A percentile compares a stretch with the other conserved stretches of the same genome.
Conservation (phyloP, 306 rosid species). For the Psophocarpus tetragonolobus region DNA sequence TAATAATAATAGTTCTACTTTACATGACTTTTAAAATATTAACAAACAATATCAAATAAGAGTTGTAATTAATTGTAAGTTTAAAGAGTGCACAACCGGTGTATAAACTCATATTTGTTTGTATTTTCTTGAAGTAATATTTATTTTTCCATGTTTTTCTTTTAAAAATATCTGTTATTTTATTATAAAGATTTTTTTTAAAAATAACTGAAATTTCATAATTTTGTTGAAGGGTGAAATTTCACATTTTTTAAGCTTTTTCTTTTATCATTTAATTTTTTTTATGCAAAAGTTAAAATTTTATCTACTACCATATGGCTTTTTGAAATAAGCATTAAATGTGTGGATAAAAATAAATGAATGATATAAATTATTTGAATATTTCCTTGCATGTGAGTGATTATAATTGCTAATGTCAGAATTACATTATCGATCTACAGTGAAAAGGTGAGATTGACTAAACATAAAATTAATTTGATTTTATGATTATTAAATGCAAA, state of each 20-base stretch:
- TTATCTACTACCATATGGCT: background rate
- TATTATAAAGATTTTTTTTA: background rate
- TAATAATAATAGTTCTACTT: too few relatives aligned
- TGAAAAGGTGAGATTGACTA: background rate
- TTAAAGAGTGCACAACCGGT: too few relatives aligned
- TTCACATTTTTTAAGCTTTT: background rate
- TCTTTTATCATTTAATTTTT: background rate
- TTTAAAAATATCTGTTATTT: background rate
- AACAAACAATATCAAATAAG: too few relatives aligned
- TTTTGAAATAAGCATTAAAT: background rate
- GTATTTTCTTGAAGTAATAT: background rate
- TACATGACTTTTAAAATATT: too few relatives aligned
- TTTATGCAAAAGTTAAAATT: background rate
- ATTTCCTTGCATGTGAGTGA: background rate
- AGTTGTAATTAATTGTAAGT: too few relatives aligned
- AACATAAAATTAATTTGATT: background rate
- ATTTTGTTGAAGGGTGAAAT: background rate
- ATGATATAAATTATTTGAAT: background rate
- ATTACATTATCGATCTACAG: background rate
- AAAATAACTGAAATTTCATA: background rate
- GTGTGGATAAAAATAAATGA: background rate
- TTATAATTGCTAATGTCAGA: background rate
- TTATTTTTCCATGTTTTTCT: background rate
- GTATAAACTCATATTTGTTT: background rate
- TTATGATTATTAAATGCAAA: background rate